Percentiles rank a stretch among this genome's conserved stretches.
These are phyloP conservation scores for Alisma plantagoaquatica DNA, from an alignment of 106 monocot species.

Conservation along the genomic window DNA sequence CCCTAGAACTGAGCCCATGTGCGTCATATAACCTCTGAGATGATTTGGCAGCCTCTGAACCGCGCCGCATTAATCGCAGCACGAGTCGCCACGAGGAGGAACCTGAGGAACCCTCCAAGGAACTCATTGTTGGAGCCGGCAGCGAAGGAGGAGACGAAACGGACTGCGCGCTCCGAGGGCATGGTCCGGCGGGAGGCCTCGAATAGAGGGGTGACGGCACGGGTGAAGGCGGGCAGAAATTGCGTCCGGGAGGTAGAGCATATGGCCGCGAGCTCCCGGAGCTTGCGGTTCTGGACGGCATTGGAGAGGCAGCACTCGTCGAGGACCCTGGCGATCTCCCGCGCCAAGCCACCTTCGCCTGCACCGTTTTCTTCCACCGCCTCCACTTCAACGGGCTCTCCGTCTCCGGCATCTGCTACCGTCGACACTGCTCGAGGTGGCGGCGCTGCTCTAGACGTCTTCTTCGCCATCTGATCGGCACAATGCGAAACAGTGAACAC, in stretches of 20 bases:
- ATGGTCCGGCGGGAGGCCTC: conserved; percentile 38
- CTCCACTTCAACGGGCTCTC: no score
- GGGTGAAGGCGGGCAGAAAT: conserved; percentile 52
- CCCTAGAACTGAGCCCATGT: neutral
- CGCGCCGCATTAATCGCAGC: conserved; percentile 48
- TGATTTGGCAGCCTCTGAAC: conserved; percentile 82
- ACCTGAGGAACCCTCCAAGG: conserved; percentile 49
- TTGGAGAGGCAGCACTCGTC: conserved; percentile 75
- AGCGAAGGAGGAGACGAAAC: conserved; percentile 68
- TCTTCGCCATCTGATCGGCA: no score
- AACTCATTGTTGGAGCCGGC: conserved; percentile 24
- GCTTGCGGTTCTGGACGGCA: conserved; percentile 66
- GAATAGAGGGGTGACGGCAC: conserved; percentile 55
- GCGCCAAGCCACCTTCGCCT: conserved; percentile 3
- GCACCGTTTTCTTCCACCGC: neutral
- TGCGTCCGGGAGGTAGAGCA: conserved; percentile 13
- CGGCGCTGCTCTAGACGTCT: neutral
- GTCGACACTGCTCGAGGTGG: neutral
- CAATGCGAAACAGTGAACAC: no score
- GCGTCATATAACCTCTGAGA: conserved; percentile 74
- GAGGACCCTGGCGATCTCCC: conserved; percentile 45
- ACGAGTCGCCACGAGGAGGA: conserved; percentile 46
- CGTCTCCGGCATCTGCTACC: neutral
- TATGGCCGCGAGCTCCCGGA: conserved; percentile 48
- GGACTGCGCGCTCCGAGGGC: conserved; percentile 44